phyloP scores from a whole-genome alignment of 371 early-diverging fungal genomes.

The Mortierella sp. region DNA sequence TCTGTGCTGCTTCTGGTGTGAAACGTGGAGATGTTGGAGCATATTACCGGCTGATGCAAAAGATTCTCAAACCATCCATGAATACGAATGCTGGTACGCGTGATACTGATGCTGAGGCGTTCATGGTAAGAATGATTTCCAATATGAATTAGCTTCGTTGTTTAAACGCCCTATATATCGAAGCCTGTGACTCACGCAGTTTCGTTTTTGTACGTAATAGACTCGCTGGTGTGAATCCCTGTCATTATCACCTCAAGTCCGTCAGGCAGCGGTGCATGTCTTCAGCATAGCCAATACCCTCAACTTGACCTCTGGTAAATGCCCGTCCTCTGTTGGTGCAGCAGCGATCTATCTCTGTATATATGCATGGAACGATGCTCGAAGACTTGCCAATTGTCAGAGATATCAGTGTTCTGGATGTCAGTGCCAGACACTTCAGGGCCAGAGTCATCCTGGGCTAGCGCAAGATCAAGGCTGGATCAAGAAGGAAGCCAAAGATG shows the following conservation, averaged over 20 bases:
- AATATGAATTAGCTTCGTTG: neutral
- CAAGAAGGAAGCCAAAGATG: constrained; percentile 60
- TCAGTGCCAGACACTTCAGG: constrained; percentile 14
- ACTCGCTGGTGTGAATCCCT: constrained; percentile 68
- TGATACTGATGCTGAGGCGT: constrained; percentile 58
- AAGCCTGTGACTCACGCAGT: neutral
- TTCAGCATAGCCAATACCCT: constrained; percentile 63
- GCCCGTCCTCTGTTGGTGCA: constrained; percentile 70
- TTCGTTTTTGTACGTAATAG: constrained; percentile 19
- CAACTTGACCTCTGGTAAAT: constrained; percentile 69
- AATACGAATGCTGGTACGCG: constrained; percentile 43
- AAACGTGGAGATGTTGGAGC: constrained; percentile 67
- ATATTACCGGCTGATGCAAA: constrained; percentile 68
- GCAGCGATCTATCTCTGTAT: constrained; percentile 69
- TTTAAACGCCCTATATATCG: too few relatives aligned
- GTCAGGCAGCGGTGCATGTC: constrained; percentile 59
- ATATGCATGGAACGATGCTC: constrained; percentile 64
- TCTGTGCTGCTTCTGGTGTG: constrained; percentile 66
- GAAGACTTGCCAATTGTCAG: constrained; percentile 47
- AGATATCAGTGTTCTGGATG: constrained; percentile 47
- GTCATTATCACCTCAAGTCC: constrained; percentile 59
- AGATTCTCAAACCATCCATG: constrained; percentile 57
- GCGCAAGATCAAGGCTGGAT: constrained; percentile 50
- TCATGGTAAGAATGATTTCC: constrained; percentile 38
- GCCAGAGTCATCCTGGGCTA: constrained; percentile 13